Conservation (phyloP, 192 early-diverging fungal genomes). For the Spizellomyces punctatus region DNA sequence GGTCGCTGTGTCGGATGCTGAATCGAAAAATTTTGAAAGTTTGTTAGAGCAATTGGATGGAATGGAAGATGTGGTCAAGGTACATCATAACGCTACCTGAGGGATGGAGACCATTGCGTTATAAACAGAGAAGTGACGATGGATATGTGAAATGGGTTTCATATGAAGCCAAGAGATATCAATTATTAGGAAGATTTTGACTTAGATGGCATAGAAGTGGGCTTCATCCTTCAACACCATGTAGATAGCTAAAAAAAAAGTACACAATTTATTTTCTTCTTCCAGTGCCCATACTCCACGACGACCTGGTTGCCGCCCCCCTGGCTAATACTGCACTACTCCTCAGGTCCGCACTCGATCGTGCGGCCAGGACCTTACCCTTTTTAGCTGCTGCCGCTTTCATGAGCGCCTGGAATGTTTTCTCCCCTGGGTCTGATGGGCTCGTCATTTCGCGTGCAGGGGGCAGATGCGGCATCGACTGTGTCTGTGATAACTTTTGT, state of each 20-base stretch:
- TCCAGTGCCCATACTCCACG: too few species aligned
- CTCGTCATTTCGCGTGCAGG: slow-evolving; percentile 5
- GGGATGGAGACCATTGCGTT: too few species aligned
- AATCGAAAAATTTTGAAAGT: slow-evolving; percentile 48
- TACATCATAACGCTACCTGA: slow-evolving; percentile 38
- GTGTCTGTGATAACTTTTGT: background rate
- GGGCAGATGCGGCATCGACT: slow-evolving; percentile 17
- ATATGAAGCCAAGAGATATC: too few species aligned
- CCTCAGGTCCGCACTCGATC: slow-evolving; percentile 12
- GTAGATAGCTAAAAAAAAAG: too few species aligned
- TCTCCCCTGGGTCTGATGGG: slow-evolving; percentile 12
- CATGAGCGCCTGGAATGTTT: slow-evolving; percentile 20
- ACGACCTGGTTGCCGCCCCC: too few species aligned
- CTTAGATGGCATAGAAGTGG: too few species aligned
- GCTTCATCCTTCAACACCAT: too few species aligned
- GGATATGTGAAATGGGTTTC: too few species aligned
- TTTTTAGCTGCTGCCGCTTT: slow-evolving; percentile 31
- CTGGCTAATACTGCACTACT: too few species aligned
- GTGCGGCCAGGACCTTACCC: slow-evolving; percentile 19
- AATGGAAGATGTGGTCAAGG: slow-evolving; percentile 65
- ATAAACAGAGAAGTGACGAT: too few species aligned
- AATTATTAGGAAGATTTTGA: too few species aligned
- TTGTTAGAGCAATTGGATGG: slow-evolving; percentile 60
- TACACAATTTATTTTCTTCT: too few species aligned
- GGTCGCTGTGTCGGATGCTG: slow-evolving; percentile 47